Evolutionary conservation across 2,329 filamentous ascomycete genomes (phyloP).

Genomic region (Neospermospora avenae): DNA sequence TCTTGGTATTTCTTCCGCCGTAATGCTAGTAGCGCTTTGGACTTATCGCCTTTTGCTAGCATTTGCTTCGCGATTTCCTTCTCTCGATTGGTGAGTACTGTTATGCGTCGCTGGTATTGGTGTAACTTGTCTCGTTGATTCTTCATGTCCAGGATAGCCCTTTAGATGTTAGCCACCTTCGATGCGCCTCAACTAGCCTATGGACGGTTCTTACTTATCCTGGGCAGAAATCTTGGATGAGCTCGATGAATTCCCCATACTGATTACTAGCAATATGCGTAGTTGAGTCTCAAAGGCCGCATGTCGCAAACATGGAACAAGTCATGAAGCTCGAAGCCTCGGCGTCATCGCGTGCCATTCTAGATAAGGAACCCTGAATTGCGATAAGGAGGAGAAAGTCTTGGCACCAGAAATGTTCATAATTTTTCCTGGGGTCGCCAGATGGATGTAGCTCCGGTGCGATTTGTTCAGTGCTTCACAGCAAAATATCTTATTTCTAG

Average conservation of each 20-base stretch:
- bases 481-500: slow-evolving; percentile 4
- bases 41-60: slow-evolving; percentile 74
- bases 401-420: background rate
- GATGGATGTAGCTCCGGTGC: background rate
- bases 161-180: slow-evolving; percentile 37
- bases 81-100: slow-evolving; percentile 79
- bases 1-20: slow-evolving; percentile 97
- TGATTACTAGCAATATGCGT: background rate
- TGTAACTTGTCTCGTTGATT: slow-evolving; percentile 95
- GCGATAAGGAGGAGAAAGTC: slow-evolving; percentile 7
- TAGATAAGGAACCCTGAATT: no score
- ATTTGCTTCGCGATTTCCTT: slow-evolving; percentile 82
- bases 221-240: slow-evolving; percentile 69
- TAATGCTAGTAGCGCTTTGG: slow-evolving; percentile 79
- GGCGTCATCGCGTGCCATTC: no score
- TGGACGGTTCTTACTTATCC: slow-evolving; percentile 66
- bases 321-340: slow-evolving; percentile 4
- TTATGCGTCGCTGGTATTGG: slow-evolving; percentile 91
- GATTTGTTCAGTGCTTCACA: background rate
- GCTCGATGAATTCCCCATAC: slow-evolving; percentile 64
- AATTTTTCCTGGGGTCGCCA: slow-evolving; percentile 2
- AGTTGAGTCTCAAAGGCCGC: slow-evolving; percentile 6
- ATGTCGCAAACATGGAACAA: slow-evolving; percentile 15
- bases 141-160: slow-evolving; percentile 96
- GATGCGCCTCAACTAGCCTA: background rate